Conservation (phyloP, 768 basidiomycete genomes). For the Tylopilus balloui region DNA sequence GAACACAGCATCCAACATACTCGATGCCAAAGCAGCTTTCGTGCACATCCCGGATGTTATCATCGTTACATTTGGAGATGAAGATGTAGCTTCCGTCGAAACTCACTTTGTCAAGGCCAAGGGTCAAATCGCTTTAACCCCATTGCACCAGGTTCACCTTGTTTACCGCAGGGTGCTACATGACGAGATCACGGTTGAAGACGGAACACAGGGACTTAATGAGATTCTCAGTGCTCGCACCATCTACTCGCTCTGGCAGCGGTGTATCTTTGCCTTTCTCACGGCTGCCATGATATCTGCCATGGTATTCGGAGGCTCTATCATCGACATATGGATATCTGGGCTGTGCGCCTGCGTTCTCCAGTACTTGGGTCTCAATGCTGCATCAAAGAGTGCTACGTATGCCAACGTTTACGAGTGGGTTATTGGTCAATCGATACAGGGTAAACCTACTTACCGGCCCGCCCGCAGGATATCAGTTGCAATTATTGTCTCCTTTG, state of each 20-base stretch:
- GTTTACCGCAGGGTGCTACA: conserved; percentile 86
- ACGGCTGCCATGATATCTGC: conserved; percentile 80
- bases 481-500: conserved; percentile 78
- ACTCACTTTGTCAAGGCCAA: conserved; percentile 84
- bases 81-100: conserved; percentile 64
- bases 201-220: conserved; percentile 66
- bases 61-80: conserved; percentile 80
- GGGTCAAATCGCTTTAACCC: conserved; percentile 76
- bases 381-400: conserved; percentile 80
- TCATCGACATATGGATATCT: conserved; percentile 80
- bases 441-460: neutral
- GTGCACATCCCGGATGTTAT: conserved; percentile 77
- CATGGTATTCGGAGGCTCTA: conserved; percentile 75
- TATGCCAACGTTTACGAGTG: conserved; percentile 97
- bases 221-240: conserved; percentile 58
- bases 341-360: conserved; percentile 64
- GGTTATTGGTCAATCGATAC: conserved; percentile 29
- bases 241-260: conserved; percentile 59
- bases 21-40: conserved; percentile 78
- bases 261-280: conserved; percentile 73
- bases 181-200: conserved; percentile 70
- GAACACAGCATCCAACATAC: conserved; percentile 68
- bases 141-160: conserved; percentile 75
- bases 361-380: conserved; percentile 76
- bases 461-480: conserved; percentile 61